phyloP scores from a whole-genome alignment of 306 rosid genomes.

The Lupinus albus region DNA sequence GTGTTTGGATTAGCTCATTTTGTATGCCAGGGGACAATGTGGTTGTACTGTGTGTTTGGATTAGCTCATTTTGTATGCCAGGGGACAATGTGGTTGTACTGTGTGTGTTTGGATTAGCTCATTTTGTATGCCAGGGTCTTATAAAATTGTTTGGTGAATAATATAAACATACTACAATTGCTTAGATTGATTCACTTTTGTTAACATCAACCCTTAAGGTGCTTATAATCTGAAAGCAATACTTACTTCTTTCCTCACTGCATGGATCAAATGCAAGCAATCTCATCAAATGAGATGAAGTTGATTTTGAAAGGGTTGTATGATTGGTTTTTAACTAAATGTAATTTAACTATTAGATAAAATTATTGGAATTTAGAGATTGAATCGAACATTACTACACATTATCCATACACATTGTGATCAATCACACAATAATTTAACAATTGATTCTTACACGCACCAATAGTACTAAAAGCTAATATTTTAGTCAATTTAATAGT shows the following conservation, averaged over 20 bases:
- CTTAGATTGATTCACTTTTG: background rate
- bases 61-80: slow-evolving; percentile 28
- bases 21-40: background rate
- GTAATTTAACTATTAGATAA: no score
- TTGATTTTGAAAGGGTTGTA: no score
- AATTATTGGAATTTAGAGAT: no score
- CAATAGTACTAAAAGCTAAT: no score
- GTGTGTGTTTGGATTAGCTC: slow-evolving; percentile 8
- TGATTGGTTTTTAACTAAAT: no score
- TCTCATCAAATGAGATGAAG: background rate
- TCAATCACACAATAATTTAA: no score
- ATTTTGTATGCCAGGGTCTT: background rate
- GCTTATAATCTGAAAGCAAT: slow-evolving; percentile 8
- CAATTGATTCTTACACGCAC: no score
- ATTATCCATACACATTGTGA: no score
- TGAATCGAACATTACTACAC: no score
- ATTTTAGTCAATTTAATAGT: no score
- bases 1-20: slow-evolving; percentile 6
- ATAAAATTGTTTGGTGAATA: background rate
- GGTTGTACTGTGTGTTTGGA: background rate
- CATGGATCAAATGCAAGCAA: background rate
- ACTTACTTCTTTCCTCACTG: background rate
- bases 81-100: background rate
- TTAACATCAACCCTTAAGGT: background rate
- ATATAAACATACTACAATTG: background rate